Evolutionary conservation across 2,329 filamentous ascomycete species (phyloP).

Genomic region (Beauveria sp.): DNA sequence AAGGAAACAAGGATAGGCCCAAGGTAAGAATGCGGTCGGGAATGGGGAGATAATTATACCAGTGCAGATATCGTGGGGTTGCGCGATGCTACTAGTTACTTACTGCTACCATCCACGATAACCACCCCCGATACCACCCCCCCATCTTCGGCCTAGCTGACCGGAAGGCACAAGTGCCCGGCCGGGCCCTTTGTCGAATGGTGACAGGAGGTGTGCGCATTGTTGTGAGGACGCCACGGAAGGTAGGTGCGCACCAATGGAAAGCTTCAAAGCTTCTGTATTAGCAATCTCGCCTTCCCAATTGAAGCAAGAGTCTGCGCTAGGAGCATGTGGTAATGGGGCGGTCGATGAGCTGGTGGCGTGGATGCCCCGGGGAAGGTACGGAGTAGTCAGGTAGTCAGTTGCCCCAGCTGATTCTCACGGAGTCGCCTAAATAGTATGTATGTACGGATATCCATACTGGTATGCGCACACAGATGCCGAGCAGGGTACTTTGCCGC

Average conservation of each 20-base stretch:
- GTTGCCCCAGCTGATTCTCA: constrained; percentile 6
- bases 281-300: constrained; percentile 3
- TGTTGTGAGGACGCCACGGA: neutral
- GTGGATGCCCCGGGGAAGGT: neutral
- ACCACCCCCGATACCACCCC: neutral
- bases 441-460: too few relatives aligned
- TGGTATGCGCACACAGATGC: too few relatives aligned
- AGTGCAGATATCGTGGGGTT: neutral
- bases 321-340: neutral
- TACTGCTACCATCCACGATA: neutral
- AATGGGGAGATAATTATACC: neutral
- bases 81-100: neutral
- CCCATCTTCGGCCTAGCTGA: neutral
- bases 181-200: neutral
- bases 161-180: neutral
- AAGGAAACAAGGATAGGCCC: neutral
- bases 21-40: neutral
- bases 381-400: neutral
- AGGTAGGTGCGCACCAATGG: neutral
- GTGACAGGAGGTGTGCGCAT: neutral
- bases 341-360: neutral
- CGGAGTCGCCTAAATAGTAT: neutral
- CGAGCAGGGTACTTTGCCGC: too few relatives aligned
- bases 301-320: neutral
- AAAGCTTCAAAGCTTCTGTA: neutral